Conservation (phyloP, 495 filamentous ascomycete genomes). For the Jackrogersella minutella region DNA sequence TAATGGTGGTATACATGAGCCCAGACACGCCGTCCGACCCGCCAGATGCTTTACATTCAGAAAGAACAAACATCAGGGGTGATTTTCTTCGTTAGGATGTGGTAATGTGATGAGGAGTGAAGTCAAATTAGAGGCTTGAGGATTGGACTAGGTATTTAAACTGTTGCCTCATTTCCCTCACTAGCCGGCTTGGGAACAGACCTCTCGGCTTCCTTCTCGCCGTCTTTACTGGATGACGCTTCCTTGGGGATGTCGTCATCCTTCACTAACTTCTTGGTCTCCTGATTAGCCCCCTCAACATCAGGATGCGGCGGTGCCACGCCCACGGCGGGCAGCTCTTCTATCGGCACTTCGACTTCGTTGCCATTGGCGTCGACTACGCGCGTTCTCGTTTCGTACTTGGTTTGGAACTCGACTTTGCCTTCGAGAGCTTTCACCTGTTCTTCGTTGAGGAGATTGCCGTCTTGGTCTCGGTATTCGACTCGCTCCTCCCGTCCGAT, state of each 20-base stretch:
- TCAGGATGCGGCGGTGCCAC: slow-evolving; percentile 86
- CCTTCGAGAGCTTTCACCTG: slow-evolving; percentile 85
- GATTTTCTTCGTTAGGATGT: slow-evolving; percentile 23
- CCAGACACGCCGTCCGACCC: slow-evolving; percentile 14
- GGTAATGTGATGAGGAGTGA: slow-evolving; percentile 1
- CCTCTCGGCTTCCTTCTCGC: slow-evolving; percentile 64
- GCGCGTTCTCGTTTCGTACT: slow-evolving; percentile 89
- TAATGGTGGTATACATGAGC: slow-evolving; percentile 36
- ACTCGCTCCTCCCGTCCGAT: slow-evolving; percentile 79
- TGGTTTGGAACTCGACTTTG: slow-evolving; percentile 92
- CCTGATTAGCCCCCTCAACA: slow-evolving; percentile 74
- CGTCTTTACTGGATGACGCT: slow-evolving; percentile 69
- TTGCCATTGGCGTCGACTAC: slow-evolving; percentile 81
- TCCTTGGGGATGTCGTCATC: slow-evolving; percentile 56
- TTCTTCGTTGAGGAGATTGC: slow-evolving; percentile 83
- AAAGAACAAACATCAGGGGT: slow-evolving; percentile 24
- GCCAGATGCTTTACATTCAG: slow-evolving; percentile 14
- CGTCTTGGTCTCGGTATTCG: slow-evolving; percentile 94
- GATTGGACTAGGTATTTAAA: slow-evolving; percentile 5
- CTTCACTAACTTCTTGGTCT: slow-evolving; percentile 59
- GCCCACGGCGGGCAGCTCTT: slow-evolving; percentile 39
- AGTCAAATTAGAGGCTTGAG: slow-evolving; percentile 5
- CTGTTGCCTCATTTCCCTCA: slow-evolving; percentile 73
- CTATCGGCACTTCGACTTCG: slow-evolving; percentile 62
- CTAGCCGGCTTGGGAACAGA: slow-evolving; percentile 75